Base-by-base conservation (phyloP, 208 protist species). In the Leishmania major region DNA sequence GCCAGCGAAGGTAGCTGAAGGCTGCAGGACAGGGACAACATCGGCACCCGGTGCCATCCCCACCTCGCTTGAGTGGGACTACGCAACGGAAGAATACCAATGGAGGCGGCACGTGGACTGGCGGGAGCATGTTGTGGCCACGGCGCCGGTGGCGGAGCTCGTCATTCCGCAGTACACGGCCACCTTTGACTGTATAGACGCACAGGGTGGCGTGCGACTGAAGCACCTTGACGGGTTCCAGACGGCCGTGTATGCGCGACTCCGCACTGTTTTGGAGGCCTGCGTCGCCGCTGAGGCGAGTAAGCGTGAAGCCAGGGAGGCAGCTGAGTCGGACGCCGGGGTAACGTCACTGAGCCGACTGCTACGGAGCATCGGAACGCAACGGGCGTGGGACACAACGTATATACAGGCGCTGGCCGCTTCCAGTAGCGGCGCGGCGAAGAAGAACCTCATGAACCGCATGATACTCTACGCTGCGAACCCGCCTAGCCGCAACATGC, bases 401-500 rank as follows among this genome's bases (percentile, higher is more conserved):
- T 86, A 85, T 73, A 49, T 76, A 6, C 86, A 81, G 17, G 49
- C 60, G 69, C 75, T 88, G 49, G 84, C 77, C 8, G 77, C 62
- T 19, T 31, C 74, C 22, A 71, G 76, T 72, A 72, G 85, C 57
- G 70, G 73, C 8, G 70, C 77, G 3, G 71, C 67, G 6, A 88
- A 83, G 79, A 96, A 94, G 85, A 91, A 79, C 78, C 79, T 96
- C 35, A 91, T 84, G 7, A 92, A 94, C 78, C 90, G 90, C 51
- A 80, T 96, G 66, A 79, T 92, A 45, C 84, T 95, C 3, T 96
- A 96, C 83, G 80, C 91, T 47, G 86, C 91, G n/a, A 91, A 92
- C 45, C 93, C 93, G n/a, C 90, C 88, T 22, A 95, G 93, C 72
- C 90, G 93, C 78, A 96, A 96, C 85, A 81, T 81, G 19, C 83